Percentiles rank a stretch among this genome's conserved stretches.
Evolutionary conservation across 176 grass and related monocot species (phyloP).

Genomic region (Leersia perrieri): DNA sequence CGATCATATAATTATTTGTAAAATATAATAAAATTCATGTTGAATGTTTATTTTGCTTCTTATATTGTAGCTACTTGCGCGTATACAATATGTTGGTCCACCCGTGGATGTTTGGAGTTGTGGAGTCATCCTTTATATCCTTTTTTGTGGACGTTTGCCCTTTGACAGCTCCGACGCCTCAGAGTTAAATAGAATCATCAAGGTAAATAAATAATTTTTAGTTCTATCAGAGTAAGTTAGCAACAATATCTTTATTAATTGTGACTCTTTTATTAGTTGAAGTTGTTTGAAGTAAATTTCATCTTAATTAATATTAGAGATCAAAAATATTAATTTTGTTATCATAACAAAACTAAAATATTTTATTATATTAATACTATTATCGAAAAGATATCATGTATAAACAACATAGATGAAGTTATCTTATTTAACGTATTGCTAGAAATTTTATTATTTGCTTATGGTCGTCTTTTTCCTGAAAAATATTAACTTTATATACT

Average conservation of each 20-base stretch:
- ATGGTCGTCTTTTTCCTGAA: too few relatives aligned
- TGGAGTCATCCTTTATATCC: conserved; percentile 62
- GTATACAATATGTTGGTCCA: conserved; percentile 49
- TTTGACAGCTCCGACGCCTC: conserved; percentile 54
- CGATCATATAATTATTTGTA: neutral
- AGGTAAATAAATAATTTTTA: neutral
- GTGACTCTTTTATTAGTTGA: too few relatives aligned
- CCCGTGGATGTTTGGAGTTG: conserved; percentile 71
- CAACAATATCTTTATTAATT: neutral
- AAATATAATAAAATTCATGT: neutral
- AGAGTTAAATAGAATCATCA: conserved; percentile 42
- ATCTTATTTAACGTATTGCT: neutral
- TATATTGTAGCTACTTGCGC: conserved; percentile 42
- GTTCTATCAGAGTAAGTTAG: neutral
- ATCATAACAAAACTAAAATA: too few relatives aligned
- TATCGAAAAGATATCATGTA: too few relatives aligned
- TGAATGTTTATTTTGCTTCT: neutral
- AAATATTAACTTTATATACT: too few relatives aligned
- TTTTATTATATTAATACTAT: too few relatives aligned
- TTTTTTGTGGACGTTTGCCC: conserved; percentile 62
- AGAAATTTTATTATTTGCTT: too few relatives aligned
- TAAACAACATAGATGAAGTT: neutral
- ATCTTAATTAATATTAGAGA: too few relatives aligned
- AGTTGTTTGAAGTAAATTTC: too few relatives aligned
- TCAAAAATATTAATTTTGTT: too few relatives aligned